Evolutionary conservation across 176 grass and related monocot species (phyloP), one percentile per base, ranked within the genome.

Genomic region (Typha latifolia): DNA sequence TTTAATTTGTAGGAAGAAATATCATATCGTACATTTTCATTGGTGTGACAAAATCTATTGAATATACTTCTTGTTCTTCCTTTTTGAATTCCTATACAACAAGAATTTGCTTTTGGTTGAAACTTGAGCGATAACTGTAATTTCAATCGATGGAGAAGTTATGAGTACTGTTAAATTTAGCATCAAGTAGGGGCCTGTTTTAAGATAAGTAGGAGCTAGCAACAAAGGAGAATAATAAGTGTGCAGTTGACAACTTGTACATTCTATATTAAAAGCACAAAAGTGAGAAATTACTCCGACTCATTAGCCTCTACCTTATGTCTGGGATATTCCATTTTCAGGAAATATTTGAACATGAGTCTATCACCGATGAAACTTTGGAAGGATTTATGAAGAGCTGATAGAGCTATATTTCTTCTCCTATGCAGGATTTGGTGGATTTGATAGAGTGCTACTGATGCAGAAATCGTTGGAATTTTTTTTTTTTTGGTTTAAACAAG

Each of bases 381-480:
- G 20, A 59, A 59, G 53, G 16, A 59, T 59, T 59, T 59, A 16
- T 55, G 14, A 59, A 21, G 53, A 59, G 53, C 53, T 19, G 53
- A 59, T 59, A 21, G 53, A 59, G 53, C 53, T 59, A 3, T 22
- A 16, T 59, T 59, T 59, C 53, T 59, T 59, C 16, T 21, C 53
- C 20, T 59, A 16, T 59, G 53, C 53, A 59, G 53, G 53, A 59
- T 59, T 16, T 43, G 20, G 16, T 59, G 53, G 20, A 22, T 59
- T 19, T 59, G 18, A 19, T 59, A 22, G 53, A 57, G 16, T 59
- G 18, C 53, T 21, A 59, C 20, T 59, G 53, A 14, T 59, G 53
- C 53, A 59, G 20, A 59, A 59, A 21, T 59, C 20, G 53, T 59
- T 59, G 53, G 53, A 59, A 18, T 55, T 55, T 43, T 43, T 55